Conservation (phyloP, 1,139 yeast genomes). For the Lodderomyces jiufengensis region DNA sequence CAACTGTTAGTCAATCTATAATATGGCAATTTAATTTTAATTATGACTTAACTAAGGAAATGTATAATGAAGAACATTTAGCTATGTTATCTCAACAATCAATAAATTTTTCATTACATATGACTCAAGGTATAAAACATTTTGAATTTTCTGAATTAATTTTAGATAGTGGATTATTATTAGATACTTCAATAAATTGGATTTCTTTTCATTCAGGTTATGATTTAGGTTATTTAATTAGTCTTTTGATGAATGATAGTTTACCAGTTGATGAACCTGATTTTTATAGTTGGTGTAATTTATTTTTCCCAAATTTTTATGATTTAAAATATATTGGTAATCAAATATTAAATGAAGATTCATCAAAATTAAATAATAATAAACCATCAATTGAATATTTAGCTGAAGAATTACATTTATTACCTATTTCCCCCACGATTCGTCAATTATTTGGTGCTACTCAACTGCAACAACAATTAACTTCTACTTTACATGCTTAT, state of each 20-base stretch:
- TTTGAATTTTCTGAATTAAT: slow-evolving; percentile 80
- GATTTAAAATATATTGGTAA: slow-evolving; percentile 81
- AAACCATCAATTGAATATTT: slow-evolving; percentile 48
- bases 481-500: slow-evolving; percentile 49
- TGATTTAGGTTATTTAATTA: slow-evolving; percentile 85
- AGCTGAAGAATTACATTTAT: slow-evolving; percentile 57
- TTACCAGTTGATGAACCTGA: slow-evolving; percentile 84
- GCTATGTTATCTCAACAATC: slow-evolving; percentile 68
- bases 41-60: slow-evolving; percentile 72
- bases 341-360: slow-evolving; percentile 33
- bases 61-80: slow-evolving; percentile 82
- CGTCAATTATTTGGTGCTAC: slow-evolving; percentile 45
- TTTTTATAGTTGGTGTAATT: slow-evolving; percentile 66
- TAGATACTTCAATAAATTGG: slow-evolving; percentile 78
- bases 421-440: slow-evolving; percentile 47
- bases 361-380: slow-evolving; percentile 18
- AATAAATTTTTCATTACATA: slow-evolving; percentile 73
- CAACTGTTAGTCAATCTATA: slow-evolving; percentile 41
- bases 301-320: slow-evolving; percentile 77
- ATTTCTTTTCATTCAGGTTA: slow-evolving; percentile 92
- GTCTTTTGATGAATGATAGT: slow-evolving; percentile 68
- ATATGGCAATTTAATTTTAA: slow-evolving; percentile 96
- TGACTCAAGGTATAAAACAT: slow-evolving; percentile 74
- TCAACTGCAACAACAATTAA: slow-evolving; percentile 30
- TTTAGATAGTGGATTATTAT: slow-evolving; percentile 80